phyloP scores from a whole-genome alignment of 768 basidiomycete species.

The Suillus subalutaceus region DNA sequence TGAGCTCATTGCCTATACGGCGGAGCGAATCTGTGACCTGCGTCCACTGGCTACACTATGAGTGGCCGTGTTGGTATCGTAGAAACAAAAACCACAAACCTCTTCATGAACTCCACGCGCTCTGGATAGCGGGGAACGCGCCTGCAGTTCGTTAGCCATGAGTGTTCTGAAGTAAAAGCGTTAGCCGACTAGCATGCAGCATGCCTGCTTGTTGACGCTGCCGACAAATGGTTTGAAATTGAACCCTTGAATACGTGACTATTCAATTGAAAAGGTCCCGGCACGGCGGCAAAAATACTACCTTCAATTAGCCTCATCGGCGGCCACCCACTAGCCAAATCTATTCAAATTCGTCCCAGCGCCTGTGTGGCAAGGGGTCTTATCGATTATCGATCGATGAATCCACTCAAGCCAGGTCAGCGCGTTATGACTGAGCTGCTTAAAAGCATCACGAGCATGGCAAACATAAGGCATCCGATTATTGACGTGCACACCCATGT shows the following conservation, averaged over 20 bases:
- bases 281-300: background rate
- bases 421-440: conserved; percentile 28
- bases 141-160: conserved; percentile 6
- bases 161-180: background rate
- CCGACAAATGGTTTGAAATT: background rate
- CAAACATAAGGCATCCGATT: conserved; percentile 41
- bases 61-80: background rate
- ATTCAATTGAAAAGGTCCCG: background rate
- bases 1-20: conserved; percentile 35
- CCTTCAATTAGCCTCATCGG: background rate
- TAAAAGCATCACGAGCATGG: conserved; percentile 16
- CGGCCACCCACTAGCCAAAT: background rate
- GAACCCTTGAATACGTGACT: background rate
- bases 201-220: background rate
- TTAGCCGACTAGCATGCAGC: background rate
- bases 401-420: conserved; percentile 21
- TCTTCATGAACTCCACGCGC: conserved; percentile 31
- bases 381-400: conserved; percentile 34
- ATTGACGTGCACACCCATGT: conserved; percentile 89
- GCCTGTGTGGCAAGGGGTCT: background rate
- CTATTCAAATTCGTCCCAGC: conserved; percentile 8
- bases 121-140: conserved; percentile 22
- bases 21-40: conserved; percentile 31
- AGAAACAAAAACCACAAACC: conserved; percentile 16
- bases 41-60: conserved; percentile 18